Evolutionary conservation across 2,329 filamentous ascomycete species (phyloP).

Genomic region (Dactylellina leptospora): DNA sequence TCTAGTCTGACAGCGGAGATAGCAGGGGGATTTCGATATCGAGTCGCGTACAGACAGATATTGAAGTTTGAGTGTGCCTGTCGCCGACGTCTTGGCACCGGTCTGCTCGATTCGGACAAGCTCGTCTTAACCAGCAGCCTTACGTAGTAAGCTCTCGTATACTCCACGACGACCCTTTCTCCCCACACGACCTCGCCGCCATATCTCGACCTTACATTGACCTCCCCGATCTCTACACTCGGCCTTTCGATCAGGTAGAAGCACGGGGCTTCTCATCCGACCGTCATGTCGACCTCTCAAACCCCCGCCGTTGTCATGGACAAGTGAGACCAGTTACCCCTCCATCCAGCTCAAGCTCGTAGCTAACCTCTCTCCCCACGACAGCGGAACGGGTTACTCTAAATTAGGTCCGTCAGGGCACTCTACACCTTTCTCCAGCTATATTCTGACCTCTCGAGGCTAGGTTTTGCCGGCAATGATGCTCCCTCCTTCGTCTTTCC

Average conservation of each 20-base stretch:
- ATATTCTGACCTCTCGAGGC: background rate
- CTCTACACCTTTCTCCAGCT: background rate
- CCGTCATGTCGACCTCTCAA: constrained; percentile 82
- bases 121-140: background rate
- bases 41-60: no score
- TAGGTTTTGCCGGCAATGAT: constrained; percentile 98
- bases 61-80: no score
- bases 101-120: background rate
- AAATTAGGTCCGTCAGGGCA: constrained; percentile 81
- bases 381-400: constrained; percentile 97
- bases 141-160: constrained; percentile 13
- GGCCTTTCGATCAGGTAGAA: constrained; percentile 14
- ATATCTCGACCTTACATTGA: constrained; percentile 6
- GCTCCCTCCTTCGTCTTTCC: constrained; percentile 99
- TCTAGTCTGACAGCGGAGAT: background rate
- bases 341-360: constrained; percentile 56
- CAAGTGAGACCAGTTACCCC: constrained; percentile 78
- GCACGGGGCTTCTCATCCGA: constrained; percentile 27
- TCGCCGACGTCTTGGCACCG: constrained; percentile 17
- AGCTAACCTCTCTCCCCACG: constrained; percentile 53
- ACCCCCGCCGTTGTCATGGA: constrained; percentile 99
- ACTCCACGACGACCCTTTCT: no score
- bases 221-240: background rate
- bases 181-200: constrained; percentile 40
- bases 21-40: background rate